A percentile compares a stretch with the other conserved stretches of the same genome.
Evolutionary conservation across 2,329 filamentous ascomycete species (phyloP).

Genomic region (Sclerotinia spermophila): DNA sequence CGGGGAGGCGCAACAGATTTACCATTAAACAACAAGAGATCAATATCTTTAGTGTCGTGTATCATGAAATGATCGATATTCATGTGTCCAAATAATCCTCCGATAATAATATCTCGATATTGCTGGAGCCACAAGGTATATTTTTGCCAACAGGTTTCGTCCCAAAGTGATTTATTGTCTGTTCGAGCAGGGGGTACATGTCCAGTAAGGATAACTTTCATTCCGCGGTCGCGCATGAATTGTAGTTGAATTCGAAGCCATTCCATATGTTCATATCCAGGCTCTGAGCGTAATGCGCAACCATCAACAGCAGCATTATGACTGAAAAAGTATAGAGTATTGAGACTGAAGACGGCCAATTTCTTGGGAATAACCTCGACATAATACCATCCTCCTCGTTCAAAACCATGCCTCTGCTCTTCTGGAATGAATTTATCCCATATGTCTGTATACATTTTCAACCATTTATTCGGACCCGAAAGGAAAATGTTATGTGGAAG

Average conservation of each 20-base stretch:
- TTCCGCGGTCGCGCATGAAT: slow-evolving; percentile 73
- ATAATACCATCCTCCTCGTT: slow-evolving; percentile 91
- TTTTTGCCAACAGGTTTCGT: slow-evolving; percentile 97
- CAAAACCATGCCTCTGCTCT: slow-evolving; percentile 84
- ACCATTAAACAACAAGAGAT: slow-evolving; percentile 48
- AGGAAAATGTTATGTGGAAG: slow-evolving; percentile 93
- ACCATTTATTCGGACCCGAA: slow-evolving; percentile 82
- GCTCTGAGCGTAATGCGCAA: slow-evolving; percentile 72
- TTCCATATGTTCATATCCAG: slow-evolving; percentile 92
- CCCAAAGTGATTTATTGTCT: slow-evolving; percentile 81
- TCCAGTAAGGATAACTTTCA: slow-evolving; percentile 93
- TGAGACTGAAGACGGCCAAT: slow-evolving; percentile 88
- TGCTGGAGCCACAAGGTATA: slow-evolving; percentile 88
- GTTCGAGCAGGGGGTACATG: slow-evolving; percentile 92
- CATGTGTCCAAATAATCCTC: slow-evolving; percentile 88
- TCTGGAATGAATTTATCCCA: slow-evolving; percentile 90
- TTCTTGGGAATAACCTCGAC: slow-evolving; percentile 84
- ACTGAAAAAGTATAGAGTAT: slow-evolving; percentile 94
- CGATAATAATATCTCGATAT: slow-evolving; percentile 84
- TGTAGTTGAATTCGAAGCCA: slow-evolving; percentile 90
- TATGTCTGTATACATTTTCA: slow-evolving; percentile 69
- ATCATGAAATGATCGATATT: slow-evolving; percentile 97
- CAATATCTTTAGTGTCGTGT: slow-evolving; percentile 76
- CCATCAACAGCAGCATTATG: slow-evolving; percentile 93
- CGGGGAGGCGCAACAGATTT: slow-evolving; percentile 34